Base-by-base conservation (phyloP, 2,329 filamentous ascomycete genomes). In the Hypoxylon sp. region DNA sequence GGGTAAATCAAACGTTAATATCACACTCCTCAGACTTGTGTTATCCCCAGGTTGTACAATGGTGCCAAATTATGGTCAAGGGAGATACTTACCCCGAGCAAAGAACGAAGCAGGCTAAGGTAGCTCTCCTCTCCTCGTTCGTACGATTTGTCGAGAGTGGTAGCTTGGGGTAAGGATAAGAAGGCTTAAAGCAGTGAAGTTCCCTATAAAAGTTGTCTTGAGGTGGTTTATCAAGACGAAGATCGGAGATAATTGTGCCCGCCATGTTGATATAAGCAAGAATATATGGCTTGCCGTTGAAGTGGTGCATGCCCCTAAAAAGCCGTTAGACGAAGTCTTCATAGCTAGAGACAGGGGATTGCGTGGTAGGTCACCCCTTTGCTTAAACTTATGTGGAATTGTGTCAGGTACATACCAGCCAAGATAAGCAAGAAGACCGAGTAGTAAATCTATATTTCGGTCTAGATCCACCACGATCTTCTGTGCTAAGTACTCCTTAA, bases 381-480 rank as follows among this genome's bases (percentile, higher is more conserved):
- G 11, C 3, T 29, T 2, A 31, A 10, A 39, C 6, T 14, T 22
- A n/a, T 46, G 37, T 10, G 24, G 59, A 44, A n/a, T 17, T 22
- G 24, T 10, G 29, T 47, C 8, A 26, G 26, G 35, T 44, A 58
- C 68, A 48, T 71, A 71, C 68, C 86, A 88, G 33, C 79, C 77
- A 22, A 82, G 78, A 59, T 78, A 83, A 57, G 70, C 79, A 14
- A 90, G 72, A 3, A 88, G 64, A 0, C 86, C 86, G 10, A 85
- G 78, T 1, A 90, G 76, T 10, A 88, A 69, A 68, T 89, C 87
- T 42, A 88, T 77, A 52, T 75, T 82, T 55, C 83, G 81, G 61
- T 87, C 85, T n/a, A 81, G 77, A 9, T 84, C 80, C 11, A 86
- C 64, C 5, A 88, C 71, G 26, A 87, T 76, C 61, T 81, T 81